Evolutionary conservation across 805 yeast genomes (phyloP).

Genomic region (Starmerella lactis-condensi): DNA sequence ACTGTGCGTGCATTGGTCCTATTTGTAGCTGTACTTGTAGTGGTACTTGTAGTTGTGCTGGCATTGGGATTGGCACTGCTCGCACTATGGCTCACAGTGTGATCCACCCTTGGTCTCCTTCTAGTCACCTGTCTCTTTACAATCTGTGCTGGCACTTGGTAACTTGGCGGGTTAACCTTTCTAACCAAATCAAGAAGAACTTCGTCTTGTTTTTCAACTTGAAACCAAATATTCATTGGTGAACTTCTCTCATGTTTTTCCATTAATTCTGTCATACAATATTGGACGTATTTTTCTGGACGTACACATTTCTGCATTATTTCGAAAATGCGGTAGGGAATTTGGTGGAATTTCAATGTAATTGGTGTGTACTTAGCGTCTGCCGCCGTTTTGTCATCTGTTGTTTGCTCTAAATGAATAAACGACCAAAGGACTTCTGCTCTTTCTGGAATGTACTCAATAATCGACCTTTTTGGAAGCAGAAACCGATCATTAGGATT

Average conservation of each 20-base stretch:
- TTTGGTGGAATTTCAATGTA: conserved; percentile 44
- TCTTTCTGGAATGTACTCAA: conserved; percentile 30
- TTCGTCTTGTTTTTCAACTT: conserved; percentile 28
- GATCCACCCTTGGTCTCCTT: too few species aligned
- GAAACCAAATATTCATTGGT: conserved; percentile 61
- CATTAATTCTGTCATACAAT: conserved; percentile 43
- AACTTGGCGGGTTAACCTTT: conserved; percentile 12
- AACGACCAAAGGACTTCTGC: conserved; percentile 25
- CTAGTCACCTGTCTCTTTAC: too few species aligned
- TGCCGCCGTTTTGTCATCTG: conserved; percentile 8
- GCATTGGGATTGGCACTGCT: too few species aligned
- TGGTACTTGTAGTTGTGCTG: too few species aligned
- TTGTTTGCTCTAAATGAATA: conserved; percentile 7
- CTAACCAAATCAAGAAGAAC: conserved; percentile 17
- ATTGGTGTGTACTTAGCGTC: conserved; percentile 33
- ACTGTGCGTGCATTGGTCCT: too few species aligned
- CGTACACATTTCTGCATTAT: conserved; percentile 49
- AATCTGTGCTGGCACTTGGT: too few species aligned
- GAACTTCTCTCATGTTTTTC: conserved; percentile 41
- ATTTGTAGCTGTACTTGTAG: too few species aligned
- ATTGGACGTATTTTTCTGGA: conserved; percentile 36
- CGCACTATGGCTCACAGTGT: too few species aligned
- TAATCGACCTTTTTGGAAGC: conserved; percentile 58
- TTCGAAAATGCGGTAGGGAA: conserved; percentile 48
- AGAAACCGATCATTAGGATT: conserved; percentile 54